Percentiles rank a stretch among this genome's conserved stretches.
phyloP scores from a whole-genome alignment of 768 basidiomycete genomes.

The Lactifluus pinguis region DNA sequence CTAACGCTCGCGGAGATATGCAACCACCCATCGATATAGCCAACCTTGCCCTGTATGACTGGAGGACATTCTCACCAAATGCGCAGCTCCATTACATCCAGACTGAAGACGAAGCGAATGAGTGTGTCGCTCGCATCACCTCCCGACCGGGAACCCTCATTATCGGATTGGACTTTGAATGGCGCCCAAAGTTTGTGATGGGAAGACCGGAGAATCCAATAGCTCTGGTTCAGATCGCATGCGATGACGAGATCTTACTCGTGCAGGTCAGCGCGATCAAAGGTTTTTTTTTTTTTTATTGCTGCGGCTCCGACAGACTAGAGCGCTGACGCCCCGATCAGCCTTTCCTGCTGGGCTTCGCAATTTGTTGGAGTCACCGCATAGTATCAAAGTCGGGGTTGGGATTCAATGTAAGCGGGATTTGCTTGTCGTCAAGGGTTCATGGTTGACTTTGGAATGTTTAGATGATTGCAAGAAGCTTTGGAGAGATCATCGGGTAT shows the following conservation, averaged over 20 bases:
- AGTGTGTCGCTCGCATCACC: conserved; percentile 1
- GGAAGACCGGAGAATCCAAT: conserved; percentile 54
- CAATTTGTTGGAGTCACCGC: conserved; percentile 42
- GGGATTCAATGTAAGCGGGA: conserved; percentile 50
- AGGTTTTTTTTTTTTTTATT: too few species aligned
- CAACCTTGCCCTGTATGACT: neutral
- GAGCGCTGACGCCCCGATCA: neutral
- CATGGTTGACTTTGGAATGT: neutral
- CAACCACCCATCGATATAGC: neutral
- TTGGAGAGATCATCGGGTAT: conserved; percentile 36
- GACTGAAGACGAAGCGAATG: conserved; percentile 9
- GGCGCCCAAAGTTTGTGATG: conserved; percentile 55
- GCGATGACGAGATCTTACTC: conserved; percentile 43
- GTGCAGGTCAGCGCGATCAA: conserved; percentile 58
- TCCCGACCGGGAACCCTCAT: neutral
- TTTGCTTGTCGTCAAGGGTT: neutral
- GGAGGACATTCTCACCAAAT: neutral
- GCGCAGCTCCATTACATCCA: conserved; percentile 16
- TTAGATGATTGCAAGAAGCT: conserved; percentile 64
- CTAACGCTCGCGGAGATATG: neutral
- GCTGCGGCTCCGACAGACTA: neutral
- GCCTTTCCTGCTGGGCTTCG: conserved; percentile 31
- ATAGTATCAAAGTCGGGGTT: conserved; percentile 61
- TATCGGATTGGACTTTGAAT: conserved; percentile 71
- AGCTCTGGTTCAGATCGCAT: conserved; percentile 67